These are phyloP conservation scores for Asterionellopsis glacialis DNA, from an alignment of 108 stramenopile genomes.

Conservation along the genomic window DNA sequence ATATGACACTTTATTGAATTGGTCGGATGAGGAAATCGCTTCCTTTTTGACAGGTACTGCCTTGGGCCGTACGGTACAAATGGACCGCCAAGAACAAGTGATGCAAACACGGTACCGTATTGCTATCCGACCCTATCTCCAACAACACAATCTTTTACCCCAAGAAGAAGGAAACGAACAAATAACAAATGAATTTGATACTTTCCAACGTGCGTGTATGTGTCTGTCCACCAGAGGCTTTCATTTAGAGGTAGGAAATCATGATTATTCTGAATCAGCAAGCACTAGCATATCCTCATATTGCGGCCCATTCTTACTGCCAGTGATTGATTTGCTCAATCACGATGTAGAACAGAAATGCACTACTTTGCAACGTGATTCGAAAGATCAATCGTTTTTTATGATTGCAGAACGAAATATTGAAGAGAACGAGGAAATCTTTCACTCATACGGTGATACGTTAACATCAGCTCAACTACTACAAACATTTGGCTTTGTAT, in stretches of 20 bases:
- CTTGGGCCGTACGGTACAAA: constrained; percentile 20
- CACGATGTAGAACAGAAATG: constrained; percentile 44
- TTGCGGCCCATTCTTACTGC: constrained; percentile 70
- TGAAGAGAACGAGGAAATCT: constrained; percentile 52
- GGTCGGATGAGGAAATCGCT: constrained; percentile 47
- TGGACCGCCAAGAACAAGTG: constrained; percentile 14
- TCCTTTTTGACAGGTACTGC: constrained; percentile 55
- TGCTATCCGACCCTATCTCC: constrained; percentile 54
- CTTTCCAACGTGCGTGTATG: constrained; percentile 55
- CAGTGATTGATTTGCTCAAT: constrained; percentile 80
- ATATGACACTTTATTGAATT: constrained; percentile 70
- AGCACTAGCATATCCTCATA: constrained; percentile 13
- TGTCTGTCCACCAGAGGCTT: constrained; percentile 78
- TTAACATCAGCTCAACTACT: constrained; percentile 66
- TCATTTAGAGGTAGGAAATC: constrained; percentile 32
- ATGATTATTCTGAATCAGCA: constrained; percentile 4
- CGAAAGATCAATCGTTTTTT: constrained; percentile 21
- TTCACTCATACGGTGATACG: constrained; percentile 70
- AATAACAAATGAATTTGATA: constrained; percentile 20
- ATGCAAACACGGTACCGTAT: constrained; percentile 41
- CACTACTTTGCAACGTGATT: constrained; percentile 54
- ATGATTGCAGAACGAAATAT: constrained; percentile 78
- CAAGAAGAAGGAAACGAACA: constrained; percentile 8
- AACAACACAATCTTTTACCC: constrained; percentile 10
- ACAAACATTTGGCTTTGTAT: constrained; percentile 85